Evolutionary conservation across 2,329 filamentous ascomycete species (phyloP).

Genomic region (Cadophora sp.): DNA sequence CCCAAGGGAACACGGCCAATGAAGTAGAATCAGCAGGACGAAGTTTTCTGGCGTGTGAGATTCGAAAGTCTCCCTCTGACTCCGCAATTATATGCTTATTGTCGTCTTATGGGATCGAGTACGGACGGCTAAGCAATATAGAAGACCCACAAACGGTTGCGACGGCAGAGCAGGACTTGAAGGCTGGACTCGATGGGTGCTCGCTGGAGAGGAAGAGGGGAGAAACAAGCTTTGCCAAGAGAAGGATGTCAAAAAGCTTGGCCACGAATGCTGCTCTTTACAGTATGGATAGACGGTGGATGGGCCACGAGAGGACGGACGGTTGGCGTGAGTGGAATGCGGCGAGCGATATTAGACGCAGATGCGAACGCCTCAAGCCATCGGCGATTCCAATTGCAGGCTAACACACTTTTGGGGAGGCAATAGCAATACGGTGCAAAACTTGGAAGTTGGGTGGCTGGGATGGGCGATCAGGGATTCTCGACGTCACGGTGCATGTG

Average conservation of each 20-base stretch:
- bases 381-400: too few species aligned
- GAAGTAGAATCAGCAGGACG: background rate
- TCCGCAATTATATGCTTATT: background rate
- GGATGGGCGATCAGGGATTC: background rate
- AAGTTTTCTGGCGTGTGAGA: background rate
- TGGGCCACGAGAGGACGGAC: too few species aligned
- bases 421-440: background rate
- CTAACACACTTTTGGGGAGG: background rate
- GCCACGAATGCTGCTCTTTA: background rate
- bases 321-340: too few species aligned
- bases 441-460: background rate
- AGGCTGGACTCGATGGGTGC: background rate
- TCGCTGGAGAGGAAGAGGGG: background rate
- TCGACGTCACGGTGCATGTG: constrained; percentile 9
- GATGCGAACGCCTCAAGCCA: background rate
- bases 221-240: background rate
- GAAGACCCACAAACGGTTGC: constrained; percentile 9
- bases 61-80: background rate
- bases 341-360: background rate
- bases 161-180: constrained; percentile 1
- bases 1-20: background rate
- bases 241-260: background rate
- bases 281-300: too few species aligned
- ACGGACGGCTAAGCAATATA: background rate
- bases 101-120: background rate